Base-by-base conservation (phyloP, 1,284 basidiomycete genomes). In the Sporisorium sorghi region DNA sequence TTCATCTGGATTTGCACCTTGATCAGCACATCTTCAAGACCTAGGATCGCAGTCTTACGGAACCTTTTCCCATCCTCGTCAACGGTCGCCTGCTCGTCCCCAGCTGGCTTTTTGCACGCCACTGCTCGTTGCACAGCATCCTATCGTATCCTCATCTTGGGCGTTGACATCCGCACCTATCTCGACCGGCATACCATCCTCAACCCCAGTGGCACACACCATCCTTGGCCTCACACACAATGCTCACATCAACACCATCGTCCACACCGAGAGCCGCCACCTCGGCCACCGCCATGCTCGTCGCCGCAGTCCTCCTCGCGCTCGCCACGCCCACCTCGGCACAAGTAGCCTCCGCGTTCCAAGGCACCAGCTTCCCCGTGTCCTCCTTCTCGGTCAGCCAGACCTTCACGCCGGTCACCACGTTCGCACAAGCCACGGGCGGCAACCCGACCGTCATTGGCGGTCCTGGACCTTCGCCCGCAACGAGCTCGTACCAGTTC, bases 391-490 rank as follows among this genome's bases (percentile, higher is more conserved):
- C 23, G 7, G 67, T 68, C 26, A 33, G 32, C 15, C 33, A 55
- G 15, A 78, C 78, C 26, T 80, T 67, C 35, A 80, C 78, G 2
- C 70, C 74, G 32, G 50, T 67, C 23, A 76, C 78, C n/a, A 80
- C 78, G 0, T 80, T 62, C 30, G 54, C 66, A 2, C 32, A 24
- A 0, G 78, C 78, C 7, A 48, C 40, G 0, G 63, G 74, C 0
- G 61, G 63, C 49, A 70, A 70, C 21, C 69, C 69, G 5, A 76
- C 73, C 30, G 58, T 65, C 12, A 72, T 80, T 23, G 61, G 54
- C 28, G 78, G 78, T n/a, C 61, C 72, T 2, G 78, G 78, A n/a
- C 78, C 78, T 1, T 64, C 69, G 0, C 63, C 72, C 15, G 67
- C 71, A 26, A 68, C 78, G 2, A 5, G 14, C 23, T 55, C 62